Percentiles rank a stretch among this genome's conserved stretches.
phyloP scores from a whole-genome alignment of 1,284 basidiomycete species.

The Ceratobasidium sp. region DNA sequence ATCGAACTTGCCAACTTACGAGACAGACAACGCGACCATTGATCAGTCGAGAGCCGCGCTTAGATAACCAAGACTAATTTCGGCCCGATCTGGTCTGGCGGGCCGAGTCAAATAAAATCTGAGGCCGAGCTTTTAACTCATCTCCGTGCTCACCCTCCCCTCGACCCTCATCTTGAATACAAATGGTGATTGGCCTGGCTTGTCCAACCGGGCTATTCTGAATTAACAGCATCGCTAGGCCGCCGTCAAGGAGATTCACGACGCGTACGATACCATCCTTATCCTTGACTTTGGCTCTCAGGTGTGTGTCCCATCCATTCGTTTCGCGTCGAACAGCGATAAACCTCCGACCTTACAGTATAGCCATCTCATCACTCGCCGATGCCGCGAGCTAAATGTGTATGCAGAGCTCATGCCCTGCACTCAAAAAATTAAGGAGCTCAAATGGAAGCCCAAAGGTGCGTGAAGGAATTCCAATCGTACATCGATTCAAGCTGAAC shows the following conservation, averaged over 20 bases:
- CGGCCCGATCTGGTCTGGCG: slow-evolving; percentile 16
- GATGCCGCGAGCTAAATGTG: slow-evolving; percentile 97
- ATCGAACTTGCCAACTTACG: no score
- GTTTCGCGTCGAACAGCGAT: slow-evolving; percentile 40
- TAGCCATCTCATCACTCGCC: slow-evolving; percentile 96
- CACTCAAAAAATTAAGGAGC: slow-evolving; percentile 88
- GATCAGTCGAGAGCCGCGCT: no score
- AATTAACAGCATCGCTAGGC: not conserved
- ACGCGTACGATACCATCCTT: slow-evolving; percentile 95
- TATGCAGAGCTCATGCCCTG: slow-evolving; percentile 99
- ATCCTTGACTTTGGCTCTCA: slow-evolving; percentile 99
- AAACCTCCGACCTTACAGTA: slow-evolving; percentile 64
- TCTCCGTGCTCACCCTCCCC: not conserved
- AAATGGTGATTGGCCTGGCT: not conserved
- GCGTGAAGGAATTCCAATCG: not conserved
- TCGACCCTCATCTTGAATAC: not conserved
- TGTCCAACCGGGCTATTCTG: not conserved
- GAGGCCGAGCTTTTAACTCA: not conserved
- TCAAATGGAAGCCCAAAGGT: slow-evolving; percentile 97
- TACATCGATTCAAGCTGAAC: slow-evolving; percentile 28
- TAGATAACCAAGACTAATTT: slow-evolving; percentile 21
- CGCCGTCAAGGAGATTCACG: slow-evolving; percentile 67
- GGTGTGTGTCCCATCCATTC: slow-evolving; percentile 58
- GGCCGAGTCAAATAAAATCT: slow-evolving; percentile 29
- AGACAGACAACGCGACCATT: no score